A percentile compares a stretch with the other conserved stretches of the same genome.
Conservation (phyloP, 805 yeast genomes). For the Barnettozyma californica region DNA sequence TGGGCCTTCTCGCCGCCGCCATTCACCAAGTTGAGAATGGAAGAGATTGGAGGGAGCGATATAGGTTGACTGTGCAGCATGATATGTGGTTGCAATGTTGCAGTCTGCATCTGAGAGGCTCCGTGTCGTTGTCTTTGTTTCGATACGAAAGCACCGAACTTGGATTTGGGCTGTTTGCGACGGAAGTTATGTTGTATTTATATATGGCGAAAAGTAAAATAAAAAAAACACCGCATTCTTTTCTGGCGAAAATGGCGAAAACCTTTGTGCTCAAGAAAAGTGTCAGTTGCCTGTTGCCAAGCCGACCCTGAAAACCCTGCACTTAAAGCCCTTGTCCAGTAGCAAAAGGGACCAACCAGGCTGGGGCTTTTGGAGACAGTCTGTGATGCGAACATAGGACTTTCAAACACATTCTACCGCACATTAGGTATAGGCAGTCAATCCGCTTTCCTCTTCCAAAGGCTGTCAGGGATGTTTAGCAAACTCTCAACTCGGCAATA, state of each 20-base stretch:
- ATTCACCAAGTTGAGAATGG: constrained; percentile 7
- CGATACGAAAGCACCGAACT: not conserved
- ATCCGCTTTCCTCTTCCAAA: too few species aligned
- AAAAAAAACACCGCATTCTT: not conserved
- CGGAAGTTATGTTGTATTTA: not conserved
- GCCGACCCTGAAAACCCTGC: constrained; percentile 7
- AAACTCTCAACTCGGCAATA: too few species aligned
- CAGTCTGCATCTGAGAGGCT: not conserved
- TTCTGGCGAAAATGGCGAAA: constrained; percentile 2
- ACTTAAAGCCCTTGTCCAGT: not conserved
- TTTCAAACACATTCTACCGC: too few species aligned
- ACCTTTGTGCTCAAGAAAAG: constrained; percentile 2
- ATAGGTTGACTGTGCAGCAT: constrained; percentile 5
- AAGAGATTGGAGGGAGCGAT: constrained; percentile 12
- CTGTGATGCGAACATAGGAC: too few species aligned
- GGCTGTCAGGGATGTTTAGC: too few species aligned
- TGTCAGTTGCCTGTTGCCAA: constrained; percentile 5
- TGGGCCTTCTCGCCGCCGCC: not conserved
- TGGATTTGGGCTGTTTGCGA: not conserved
- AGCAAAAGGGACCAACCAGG: not conserved
- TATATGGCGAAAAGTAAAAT: not conserved
- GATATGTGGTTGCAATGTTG: not conserved
- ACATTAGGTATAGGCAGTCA: too few species aligned
- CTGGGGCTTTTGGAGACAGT: not conserved
- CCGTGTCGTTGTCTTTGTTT: not conserved